Evolutionary conservation across 306 rosid species (phyloP), one percentile per base, ranked within the genome.

Genomic region (Vigna reflexopilosa): DNA sequence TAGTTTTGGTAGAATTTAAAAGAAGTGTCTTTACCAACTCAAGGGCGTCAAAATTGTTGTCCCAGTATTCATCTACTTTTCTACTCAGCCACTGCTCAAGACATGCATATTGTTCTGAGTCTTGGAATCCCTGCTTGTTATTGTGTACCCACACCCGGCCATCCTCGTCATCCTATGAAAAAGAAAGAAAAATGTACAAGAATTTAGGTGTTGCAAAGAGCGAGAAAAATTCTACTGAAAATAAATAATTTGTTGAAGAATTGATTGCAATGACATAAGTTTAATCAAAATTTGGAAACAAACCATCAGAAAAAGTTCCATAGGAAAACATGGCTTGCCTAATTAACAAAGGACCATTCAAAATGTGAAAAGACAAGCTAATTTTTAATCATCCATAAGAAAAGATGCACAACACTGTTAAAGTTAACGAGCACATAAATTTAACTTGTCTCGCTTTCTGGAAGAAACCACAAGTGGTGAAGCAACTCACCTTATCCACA

Each of bases 121-220:
- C 92, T 75, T 88, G 92, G 67, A 88, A 88, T 65, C 92, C 92
- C 83, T 86, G 88, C 79, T 86, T 88, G 87, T 86, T 86, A 64
- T 84, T 88, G 77, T 76, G 92, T 83, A 88, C 90, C 92, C 88
- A 85, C 48, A 83, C 86, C 80, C 56, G 66, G 11, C 85, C 92
- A 76, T 77, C 75, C 12, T 7, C 62, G 66, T 67, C 87, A 84
- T 86, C 77, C 92, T 86, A 61, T 36, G 63, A 19, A 71, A 68
- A 76, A 72, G 64, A 57, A 56, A 69, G 3, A 16, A 69, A 67
- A 16, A 9, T 50, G 15, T 45, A 45, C 50, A 45, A 12, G 50
- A 45, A 79, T 42, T 75, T 70, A 85, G 45, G 64, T 38, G 76
- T 67, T 30, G 77, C 67, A 61, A 42, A 81, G 69, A 71, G 63